Base-by-base conservation (phyloP, 306 rosid species). In the Prunus armeniaca region DNA sequence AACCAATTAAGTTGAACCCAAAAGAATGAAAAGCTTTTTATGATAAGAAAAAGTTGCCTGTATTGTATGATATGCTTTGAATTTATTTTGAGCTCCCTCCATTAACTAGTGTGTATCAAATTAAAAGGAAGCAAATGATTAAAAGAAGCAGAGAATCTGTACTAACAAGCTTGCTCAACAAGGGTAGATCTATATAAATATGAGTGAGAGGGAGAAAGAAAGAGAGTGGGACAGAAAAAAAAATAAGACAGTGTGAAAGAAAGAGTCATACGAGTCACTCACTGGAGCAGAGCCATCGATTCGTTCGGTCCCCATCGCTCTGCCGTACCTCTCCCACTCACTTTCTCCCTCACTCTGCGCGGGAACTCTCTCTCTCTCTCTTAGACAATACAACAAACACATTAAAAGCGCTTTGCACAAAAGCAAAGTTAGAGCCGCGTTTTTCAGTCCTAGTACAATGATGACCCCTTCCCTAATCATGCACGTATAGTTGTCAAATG, bases 271-370 rank as follows among this genome's bases (percentile, higher is more conserved):
- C 64, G 81, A 82, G 76, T 87, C 80, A 61, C 56, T 38, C 57
- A 72, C 83, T 78, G 91, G 84, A 74, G 88, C 89, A 86, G 91
- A 75, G 81, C 45, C 87, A 90, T 91, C 78, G 77, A 85, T 89
- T 88, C 87, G 96, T 74, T 76, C 76, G 71, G 98, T 93, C 96
- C 79, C 80, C 83, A 87, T 88, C 98, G 78, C 5, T 49, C 76
- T 84, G 83, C 14, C 77, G 61, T 73, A 18, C 87, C 80, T 75
- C 85, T 28, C 79, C 87, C 89, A 83, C 89, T 86, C 79, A 50
- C 69, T 47, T 65, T 32, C 75, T 79, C 54, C 77, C 67, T 62
- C 77, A 22, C 74, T 24, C 41, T 51, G 46, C 70, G 82, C 73
- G 51, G 73, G 65, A 65, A 71, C 19, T 49, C 20, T 46, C 55